Evolutionary conservation across 2,329 filamentous ascomycete species (phyloP), one percentile per base, ranked within the genome.

Genomic region (Colletotrichum spaethianum): DNA sequence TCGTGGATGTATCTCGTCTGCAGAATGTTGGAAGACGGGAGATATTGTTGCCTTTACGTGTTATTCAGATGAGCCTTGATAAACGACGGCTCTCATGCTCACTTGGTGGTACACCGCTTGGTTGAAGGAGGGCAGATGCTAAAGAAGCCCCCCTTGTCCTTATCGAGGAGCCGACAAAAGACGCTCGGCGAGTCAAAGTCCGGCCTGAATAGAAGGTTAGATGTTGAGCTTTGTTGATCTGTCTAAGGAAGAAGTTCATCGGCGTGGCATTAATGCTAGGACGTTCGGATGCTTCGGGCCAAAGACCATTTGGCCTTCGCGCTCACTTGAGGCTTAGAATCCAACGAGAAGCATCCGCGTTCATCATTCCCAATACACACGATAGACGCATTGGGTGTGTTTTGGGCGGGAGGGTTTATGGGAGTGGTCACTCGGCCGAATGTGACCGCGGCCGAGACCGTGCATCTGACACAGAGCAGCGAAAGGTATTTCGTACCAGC

Each of bases 1-100:
- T 95, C 93, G 74, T 92, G 89, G 74, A 94, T 92, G 79, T 93
- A 94, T n/a, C 93, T 87, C 1, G 93, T 95, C 79, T 94, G 91
- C 2, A 95, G 84, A 71, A 95, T 92, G 76, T 93, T 94, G 59
- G 91, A 92, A 12, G 91, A 93, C 0, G 93, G 92, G 2, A 94
- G 86, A 76, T 95, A 95, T 78, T 93, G 91, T 81, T 95, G 93
- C 44, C 74, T 75, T 59, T 4, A 3, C 1, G 11, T 16, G 23
- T 11, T 61, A 56, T n/a, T 62, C 26, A 70, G 44, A 44, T 16
- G 0, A 14, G 23, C 4, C 12, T 28, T 20, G 14, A 12, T 14
- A 16, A 12, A 4, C 2, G 4, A 44, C 16, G 33, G 1, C 4
- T 44, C 4, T 14, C 2, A 20, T 6, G 23, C 74, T 70, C 48